These are phyloP conservation scores for Jackrogersella multiformis DNA, from an alignment of 495 filamentous ascomycete species.

Conservation along the genomic window DNA sequence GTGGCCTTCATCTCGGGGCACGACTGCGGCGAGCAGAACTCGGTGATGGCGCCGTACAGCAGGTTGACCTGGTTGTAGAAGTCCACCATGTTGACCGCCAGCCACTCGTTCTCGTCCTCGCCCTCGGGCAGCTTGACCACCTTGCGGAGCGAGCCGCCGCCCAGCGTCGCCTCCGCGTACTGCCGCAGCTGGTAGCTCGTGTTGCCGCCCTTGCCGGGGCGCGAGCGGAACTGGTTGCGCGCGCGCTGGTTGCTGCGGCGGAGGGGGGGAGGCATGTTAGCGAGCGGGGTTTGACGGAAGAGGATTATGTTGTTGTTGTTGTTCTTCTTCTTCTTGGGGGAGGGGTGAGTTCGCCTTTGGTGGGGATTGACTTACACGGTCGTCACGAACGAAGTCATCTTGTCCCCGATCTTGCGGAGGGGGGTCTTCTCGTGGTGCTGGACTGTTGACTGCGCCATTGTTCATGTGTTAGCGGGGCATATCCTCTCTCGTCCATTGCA, in stretches of 20 bases:
- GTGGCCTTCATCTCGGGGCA: conserved; percentile 99
- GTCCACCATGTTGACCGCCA: conserved; percentile 98
- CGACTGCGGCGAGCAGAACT: conserved; percentile 96
- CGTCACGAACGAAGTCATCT: conserved; percentile 63
- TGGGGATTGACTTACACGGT: conserved; percentile 55
- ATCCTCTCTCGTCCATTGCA: too few relatives aligned
- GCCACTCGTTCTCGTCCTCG: conserved; percentile 96
- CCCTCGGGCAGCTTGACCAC: conserved; percentile 96
- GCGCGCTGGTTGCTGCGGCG: conserved; percentile 88
- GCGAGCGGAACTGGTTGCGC: conserved; percentile 89
- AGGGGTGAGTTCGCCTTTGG: neutral
- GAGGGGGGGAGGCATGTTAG: conserved; percentile 18
- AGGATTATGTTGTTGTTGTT: too few relatives aligned
- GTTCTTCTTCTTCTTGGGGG: too few relatives aligned
- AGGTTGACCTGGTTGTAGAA: conserved; percentile 99
- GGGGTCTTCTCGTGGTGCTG: neutral
- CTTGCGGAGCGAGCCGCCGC: conserved; percentile 93
- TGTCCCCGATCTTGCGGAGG: conserved; percentile 35
- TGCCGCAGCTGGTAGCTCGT: conserved; percentile 96
- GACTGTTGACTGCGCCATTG: conserved; percentile 38
- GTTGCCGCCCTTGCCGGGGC: conserved; percentile 84
- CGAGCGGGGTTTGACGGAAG: neutral
- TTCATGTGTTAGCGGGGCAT: conserved; percentile 33
- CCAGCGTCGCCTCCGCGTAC: conserved; percentile 96
- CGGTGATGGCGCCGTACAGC: conserved; percentile 97